Percentiles rank a stretch among this genome's conserved stretches.
These are phyloP conservation scores for Chrysanthemum lavandulifolium DNA, from an alignment of 129 eudicot species.

Conservation along the genomic window DNA sequence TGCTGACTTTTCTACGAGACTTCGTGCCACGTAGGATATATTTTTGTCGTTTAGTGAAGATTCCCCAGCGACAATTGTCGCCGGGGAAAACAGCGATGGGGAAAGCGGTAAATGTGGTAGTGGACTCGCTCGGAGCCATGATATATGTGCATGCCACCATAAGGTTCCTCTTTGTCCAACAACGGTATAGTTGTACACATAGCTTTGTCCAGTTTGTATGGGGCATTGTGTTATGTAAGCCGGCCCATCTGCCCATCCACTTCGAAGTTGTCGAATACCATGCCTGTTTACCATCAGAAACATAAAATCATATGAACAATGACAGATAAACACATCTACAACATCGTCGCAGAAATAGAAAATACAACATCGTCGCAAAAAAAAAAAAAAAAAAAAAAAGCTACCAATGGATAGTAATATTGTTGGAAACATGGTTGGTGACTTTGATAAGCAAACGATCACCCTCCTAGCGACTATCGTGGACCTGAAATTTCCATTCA, in stretches of 20 bases:
- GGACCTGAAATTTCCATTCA: slow-evolving; percentile 30
- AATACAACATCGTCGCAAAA: background rate
- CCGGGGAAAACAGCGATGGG: too few relatives aligned
- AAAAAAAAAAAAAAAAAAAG: too few relatives aligned
- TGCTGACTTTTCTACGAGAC: too few relatives aligned
- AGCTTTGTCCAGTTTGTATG: too few relatives aligned
- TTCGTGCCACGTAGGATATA: too few relatives aligned
- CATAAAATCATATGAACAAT: background rate
- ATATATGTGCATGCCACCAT: too few relatives aligned
- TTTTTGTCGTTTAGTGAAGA: too few relatives aligned
- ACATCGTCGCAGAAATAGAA: background rate
- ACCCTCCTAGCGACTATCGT: too few relatives aligned
- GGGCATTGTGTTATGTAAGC: slow-evolving; percentile 5
- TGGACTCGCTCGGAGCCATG: slow-evolving; percentile 64
- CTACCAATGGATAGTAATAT: slow-evolving; percentile 44
- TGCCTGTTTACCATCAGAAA: slow-evolving; percentile 32
- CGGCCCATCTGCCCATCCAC: slow-evolving; percentile 48
- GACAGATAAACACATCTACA: background rate
- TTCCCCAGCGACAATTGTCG: too few relatives aligned
- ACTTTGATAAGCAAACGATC: slow-evolving; percentile 26
- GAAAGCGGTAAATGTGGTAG: too few relatives aligned
- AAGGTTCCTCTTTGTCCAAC: too few relatives aligned
- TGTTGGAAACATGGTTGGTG: slow-evolving; percentile 30
- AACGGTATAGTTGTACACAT: too few relatives aligned
- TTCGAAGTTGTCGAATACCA: slow-evolving; percentile 47